Evolutionary conservation across 768 basidiomycete species (phyloP).

Genomic region (Mycena kentingensis): DNA sequence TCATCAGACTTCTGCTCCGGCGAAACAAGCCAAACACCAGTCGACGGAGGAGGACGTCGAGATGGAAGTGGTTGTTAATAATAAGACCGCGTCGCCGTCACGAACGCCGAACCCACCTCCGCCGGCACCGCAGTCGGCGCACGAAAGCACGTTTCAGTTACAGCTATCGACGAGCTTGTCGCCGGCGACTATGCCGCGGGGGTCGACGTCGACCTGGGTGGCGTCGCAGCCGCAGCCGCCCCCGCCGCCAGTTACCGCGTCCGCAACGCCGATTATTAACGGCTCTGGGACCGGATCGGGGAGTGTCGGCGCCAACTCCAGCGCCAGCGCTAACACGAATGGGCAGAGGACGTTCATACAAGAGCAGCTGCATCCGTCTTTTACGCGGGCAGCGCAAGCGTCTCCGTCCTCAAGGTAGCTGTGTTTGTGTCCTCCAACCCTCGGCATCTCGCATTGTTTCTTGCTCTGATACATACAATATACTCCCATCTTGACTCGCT

Average conservation of each 20-base stretch:
- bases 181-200: constrained; percentile 21
- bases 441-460: too few relatives aligned
- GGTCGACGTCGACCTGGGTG: constrained; percentile 23
- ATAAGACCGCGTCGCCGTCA: constrained; percentile 34
- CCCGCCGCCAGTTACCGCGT: constrained; percentile 8
- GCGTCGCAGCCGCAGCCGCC: constrained; percentile 22
- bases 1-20: constrained; percentile 9
- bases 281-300: too few relatives aligned
- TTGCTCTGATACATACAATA: too few relatives aligned
- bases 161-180: constrained; percentile 32
- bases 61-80: too few relatives aligned
- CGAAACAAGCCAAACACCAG: not conserved
- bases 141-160: constrained; percentile 66
- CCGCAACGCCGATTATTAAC: constrained; percentile 5
- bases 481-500: too few relatives aligned
- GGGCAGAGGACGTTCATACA: constrained; percentile 29
- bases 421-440: too few relatives aligned
- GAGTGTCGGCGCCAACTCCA: constrained; percentile 25
- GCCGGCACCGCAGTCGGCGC: constrained; percentile 32
- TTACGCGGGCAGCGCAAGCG: constrained; percentile 49
- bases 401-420: too few relatives aligned
- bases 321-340: constrained; percentile 22
- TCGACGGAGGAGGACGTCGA: not conserved
- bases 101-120: constrained; percentile 34
- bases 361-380: constrained; percentile 46